Evolutionary conservation across 495 filamentous ascomycete genomes (phyloP).

Genomic region (Oidiodendron maius): DNA sequence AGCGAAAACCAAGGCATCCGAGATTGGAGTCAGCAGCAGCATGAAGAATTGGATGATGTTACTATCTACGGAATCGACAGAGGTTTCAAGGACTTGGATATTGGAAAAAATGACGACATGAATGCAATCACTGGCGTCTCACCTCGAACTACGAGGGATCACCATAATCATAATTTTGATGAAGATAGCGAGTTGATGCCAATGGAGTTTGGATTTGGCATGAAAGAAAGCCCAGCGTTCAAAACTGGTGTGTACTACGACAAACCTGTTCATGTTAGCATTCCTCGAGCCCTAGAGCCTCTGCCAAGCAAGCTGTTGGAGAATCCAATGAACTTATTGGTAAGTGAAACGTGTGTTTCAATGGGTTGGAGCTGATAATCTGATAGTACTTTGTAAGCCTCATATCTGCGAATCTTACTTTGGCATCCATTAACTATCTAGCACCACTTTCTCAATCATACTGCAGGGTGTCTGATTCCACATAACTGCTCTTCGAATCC

Average conservation of each 20-base stretch:
- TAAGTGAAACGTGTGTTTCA: constrained; percentile 19
- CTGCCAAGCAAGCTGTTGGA: constrained; percentile 47
- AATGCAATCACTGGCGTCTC: constrained; percentile 41
- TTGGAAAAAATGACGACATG: constrained; percentile 61
- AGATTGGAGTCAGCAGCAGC: constrained; percentile 23
- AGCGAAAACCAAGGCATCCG: constrained; percentile 8
- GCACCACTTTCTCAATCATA: constrained; percentile 80
- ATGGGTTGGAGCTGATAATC: constrained; percentile 3
- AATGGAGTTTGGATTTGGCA: constrained; percentile 39
- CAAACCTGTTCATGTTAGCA: constrained; percentile 48
- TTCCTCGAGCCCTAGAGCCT: constrained; percentile 60
- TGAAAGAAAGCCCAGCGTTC: constrained; percentile 41
- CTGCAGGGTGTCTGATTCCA: constrained; percentile 63
- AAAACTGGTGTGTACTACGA: constrained; percentile 62
- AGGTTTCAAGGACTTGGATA: constrained; percentile 61
- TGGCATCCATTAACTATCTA: constrained; percentile 9
- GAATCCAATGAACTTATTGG: constrained; percentile 72
- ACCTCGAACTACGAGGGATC: constrained; percentile 29
- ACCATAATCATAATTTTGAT: constrained; percentile 18
- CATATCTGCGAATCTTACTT: not conserved
- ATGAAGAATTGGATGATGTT: constrained; percentile 24
- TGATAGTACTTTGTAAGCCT: constrained; percentile 34
- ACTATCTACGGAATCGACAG: constrained; percentile 62
- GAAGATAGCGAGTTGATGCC: constrained; percentile 9
- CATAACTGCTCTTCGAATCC: constrained; percentile 73